Percentiles rank a stretch among this genome's conserved stretches.
phyloP scores from a whole-genome alignment of 176 grass and related monocot species.

The maize (Zea mays) region Zm-B73-REFERENCE-NAM-5.0 NC_050099.1:147047501-147048000 shows the following conservation, averaged over 20 bases:
- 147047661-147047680: background rate
- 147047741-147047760: too few relatives aligned
- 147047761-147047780: too few relatives aligned
- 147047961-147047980: background rate
- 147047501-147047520: background rate
- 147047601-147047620: slow-evolving; percentile 29
- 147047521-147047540: too few relatives aligned
- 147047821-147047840: too few relatives aligned
- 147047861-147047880: background rate
- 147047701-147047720: background rate
- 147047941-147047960: background rate
- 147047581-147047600: background rate
- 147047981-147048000: background rate
- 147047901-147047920: too few relatives aligned
- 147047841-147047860: background rate
- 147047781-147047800: too few relatives aligned
- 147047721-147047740: background rate
- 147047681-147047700: background rate
- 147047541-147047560: too few relatives aligned
- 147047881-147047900: background rate
- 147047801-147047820: too few relatives aligned
- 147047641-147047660: background rate
- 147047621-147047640: background rate
- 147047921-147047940: slow-evolving; percentile 2
- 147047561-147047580: background rate